Conservation (phyloP, 176 grass and related monocot genomes). For the Typha latifolia region DNA sequence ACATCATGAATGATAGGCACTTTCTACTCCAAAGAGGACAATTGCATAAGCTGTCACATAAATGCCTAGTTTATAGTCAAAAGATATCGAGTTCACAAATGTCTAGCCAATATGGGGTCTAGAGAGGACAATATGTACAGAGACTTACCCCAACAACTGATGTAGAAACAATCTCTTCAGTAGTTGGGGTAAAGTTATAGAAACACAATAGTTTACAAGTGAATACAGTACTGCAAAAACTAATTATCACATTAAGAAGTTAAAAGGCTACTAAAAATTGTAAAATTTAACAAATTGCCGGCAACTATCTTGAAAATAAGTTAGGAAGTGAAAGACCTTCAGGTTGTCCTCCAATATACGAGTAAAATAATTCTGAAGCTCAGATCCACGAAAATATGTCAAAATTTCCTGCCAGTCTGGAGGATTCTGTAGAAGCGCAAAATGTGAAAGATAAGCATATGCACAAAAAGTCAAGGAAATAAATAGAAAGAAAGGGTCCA, state of each 20-base stretch:
- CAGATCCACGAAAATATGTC: conserved; percentile 64
- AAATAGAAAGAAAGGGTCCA: not conserved
- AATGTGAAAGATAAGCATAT: conserved; percentile 7
- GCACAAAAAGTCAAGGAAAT: not conserved
- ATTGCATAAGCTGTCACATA: not conserved
- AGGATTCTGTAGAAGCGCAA: conserved; percentile 44
- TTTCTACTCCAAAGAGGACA: not conserved
- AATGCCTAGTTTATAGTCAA: too few relatives aligned
- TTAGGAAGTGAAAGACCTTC: conserved; percentile 35
- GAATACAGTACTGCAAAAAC: too few relatives aligned
- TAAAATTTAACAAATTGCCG: not conserved
- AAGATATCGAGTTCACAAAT: too few relatives aligned
- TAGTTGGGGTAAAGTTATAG: too few relatives aligned
- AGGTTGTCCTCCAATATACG: conserved; percentile 60
- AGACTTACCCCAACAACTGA: too few relatives aligned
- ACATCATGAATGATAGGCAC: not conserved
- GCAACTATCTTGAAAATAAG: not conserved
- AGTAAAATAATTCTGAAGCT: conserved; percentile 80
- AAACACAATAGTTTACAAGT: too few relatives aligned
- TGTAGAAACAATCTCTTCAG: too few relatives aligned
- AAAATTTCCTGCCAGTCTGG: conserved; percentile 77
- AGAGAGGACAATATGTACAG: too few relatives aligned
- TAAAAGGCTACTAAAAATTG: too few relatives aligned
- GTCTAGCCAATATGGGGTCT: too few relatives aligned
- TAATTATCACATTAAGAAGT: too few relatives aligned